These are phyloP conservation scores for Euphrasia confusa DNA, from an alignment of 257 asterid species.

Conservation along the genomic window DNA sequence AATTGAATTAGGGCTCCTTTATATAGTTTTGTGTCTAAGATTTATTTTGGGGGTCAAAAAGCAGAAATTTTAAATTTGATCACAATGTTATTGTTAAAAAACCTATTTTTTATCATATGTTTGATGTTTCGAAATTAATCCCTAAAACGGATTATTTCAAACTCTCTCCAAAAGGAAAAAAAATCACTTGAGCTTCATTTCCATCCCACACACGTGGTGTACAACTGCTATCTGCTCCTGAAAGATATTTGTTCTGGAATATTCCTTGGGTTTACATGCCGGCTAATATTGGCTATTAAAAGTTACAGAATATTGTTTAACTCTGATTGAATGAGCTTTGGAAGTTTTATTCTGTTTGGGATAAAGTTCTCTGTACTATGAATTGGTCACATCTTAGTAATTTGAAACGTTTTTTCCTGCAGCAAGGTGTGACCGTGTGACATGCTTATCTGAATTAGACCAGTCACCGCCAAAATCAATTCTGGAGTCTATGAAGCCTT, in stretches of 20 bases:
- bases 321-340: neutral
- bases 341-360: conserved; percentile 11
- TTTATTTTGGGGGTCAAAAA: neutral
- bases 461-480: conserved; percentile 77
- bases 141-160: no score
- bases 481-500: conserved; percentile 76
- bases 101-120: no score
- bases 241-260: neutral
- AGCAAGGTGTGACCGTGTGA: conserved; percentile 59
- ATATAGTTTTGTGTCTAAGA: conserved; percentile 10
- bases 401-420: conserved; percentile 30
- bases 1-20: conserved; percentile 27
- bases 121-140: neutral
- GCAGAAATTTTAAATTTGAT: neutral
- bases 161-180: neutral
- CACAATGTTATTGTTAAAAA: neutral
- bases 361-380: conserved; percentile 14
- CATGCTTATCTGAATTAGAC: conserved; percentile 77
- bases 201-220: neutral
- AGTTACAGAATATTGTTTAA: neutral
- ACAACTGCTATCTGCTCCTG: neutral
- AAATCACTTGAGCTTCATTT: neutral
- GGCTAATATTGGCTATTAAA: conserved; percentile 2
- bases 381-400: conserved; percentile 22
- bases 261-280: neutral